phyloP scores from a whole-genome alignment of 345 rosid genomes.

The Aegle marmelos region DNA sequence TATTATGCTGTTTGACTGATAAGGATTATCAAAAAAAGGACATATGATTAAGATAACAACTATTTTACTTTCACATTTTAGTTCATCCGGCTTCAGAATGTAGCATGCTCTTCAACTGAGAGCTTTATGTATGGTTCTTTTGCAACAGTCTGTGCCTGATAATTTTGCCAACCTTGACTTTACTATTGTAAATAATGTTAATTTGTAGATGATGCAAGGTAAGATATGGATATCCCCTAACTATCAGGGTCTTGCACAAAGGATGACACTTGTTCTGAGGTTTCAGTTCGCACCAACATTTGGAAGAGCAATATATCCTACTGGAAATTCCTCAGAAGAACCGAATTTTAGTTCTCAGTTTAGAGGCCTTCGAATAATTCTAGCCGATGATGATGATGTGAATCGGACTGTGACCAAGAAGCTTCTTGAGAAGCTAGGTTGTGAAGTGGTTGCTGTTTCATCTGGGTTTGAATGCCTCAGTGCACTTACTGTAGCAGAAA shows the following conservation, averaged over 20 bases:
- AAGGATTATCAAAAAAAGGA: neutral
- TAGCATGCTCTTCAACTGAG: neutral
- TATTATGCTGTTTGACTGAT: neutral
- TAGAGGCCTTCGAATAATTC: slow-evolving; percentile 59
- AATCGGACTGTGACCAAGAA: slow-evolving; percentile 77
- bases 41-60: neutral
- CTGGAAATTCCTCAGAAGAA: slow-evolving; percentile 42
- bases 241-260: slow-evolving; percentile 59
- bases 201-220: slow-evolving; percentile 93
- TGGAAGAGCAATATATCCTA: slow-evolving; percentile 38
- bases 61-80: neutral
- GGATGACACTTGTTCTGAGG: slow-evolving; percentile 69
- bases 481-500: slow-evolving; percentile 52
- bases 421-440: slow-evolving; percentile 82
- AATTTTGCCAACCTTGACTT: neutral
- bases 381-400: slow-evolving; percentile 72
- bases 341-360: slow-evolving; percentile 53
- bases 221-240: slow-evolving; percentile 70
- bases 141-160: neutral
- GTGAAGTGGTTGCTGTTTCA: slow-evolving; percentile 77
- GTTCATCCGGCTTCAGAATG: neutral
- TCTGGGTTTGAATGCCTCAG: slow-evolving; percentile 87
- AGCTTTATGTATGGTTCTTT: neutral
- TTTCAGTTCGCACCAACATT: slow-evolving; percentile 53
- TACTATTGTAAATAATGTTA: neutral